Percentiles rank a stretch among this genome's conserved stretches.
Evolutionary conservation across 495 filamentous ascomycete genomes (phyloP).

Genomic region (Penicillium argentinense): DNA sequence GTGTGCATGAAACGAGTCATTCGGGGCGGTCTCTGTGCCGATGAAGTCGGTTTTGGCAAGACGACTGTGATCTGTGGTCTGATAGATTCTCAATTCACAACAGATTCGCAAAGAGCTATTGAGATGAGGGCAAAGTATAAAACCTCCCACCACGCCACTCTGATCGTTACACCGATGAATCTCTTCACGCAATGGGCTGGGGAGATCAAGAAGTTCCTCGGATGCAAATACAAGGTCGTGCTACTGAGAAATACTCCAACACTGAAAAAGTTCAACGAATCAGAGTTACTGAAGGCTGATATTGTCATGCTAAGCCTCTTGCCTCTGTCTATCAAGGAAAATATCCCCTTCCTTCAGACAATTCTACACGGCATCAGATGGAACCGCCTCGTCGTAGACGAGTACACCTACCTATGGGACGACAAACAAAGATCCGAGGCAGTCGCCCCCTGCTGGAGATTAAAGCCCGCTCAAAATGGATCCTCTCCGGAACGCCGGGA

Average conservation of each 20-base stretch:
- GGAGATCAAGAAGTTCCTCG: constrained; percentile 62
- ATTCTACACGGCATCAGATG: no score
- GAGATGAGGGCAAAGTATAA: constrained; percentile 15
- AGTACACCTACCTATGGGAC: constrained; percentile 43
- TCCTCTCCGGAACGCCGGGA: constrained; percentile 66
- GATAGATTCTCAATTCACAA: constrained; percentile 47
- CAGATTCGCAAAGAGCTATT: neutral
- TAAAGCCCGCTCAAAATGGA: constrained; percentile 64
- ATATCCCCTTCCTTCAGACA: no score
- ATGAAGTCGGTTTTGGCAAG: constrained; percentile 82
- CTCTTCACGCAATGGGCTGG: constrained; percentile 66
- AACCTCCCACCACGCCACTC: constrained; percentile 62
- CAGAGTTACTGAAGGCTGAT: no score
- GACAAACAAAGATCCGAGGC: neutral
- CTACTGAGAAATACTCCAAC: no score
- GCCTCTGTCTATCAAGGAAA: no score
- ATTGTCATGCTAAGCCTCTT: no score
- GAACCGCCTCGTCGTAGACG: constrained; percentile 65
- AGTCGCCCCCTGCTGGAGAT: no score
- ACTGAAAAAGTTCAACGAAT: constrained; percentile 2
- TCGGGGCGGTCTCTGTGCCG: constrained; percentile 71
- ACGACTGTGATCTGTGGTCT: constrained; percentile 71
- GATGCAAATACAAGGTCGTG: constrained; percentile 22
- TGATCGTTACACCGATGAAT: constrained; percentile 65
- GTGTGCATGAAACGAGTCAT: constrained; percentile 39